phyloP scores from a whole-genome alignment of 2,329 filamentous ascomycete species.

The Teratosphaeria destructans region DNA sequence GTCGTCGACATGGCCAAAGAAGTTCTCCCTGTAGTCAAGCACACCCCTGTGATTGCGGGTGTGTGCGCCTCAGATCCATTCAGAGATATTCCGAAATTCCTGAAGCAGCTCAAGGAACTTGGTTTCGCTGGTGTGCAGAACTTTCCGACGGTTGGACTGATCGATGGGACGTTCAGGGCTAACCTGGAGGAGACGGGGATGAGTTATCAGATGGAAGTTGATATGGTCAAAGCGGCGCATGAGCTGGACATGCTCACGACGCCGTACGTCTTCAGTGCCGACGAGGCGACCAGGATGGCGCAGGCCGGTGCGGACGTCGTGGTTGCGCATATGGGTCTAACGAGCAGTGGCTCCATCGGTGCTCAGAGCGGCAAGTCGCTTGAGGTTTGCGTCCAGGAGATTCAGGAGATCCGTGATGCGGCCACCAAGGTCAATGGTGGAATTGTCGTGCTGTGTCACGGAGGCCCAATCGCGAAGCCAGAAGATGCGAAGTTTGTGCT shows the following conservation, averaged over 20 bases:
- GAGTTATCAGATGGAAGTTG: constrained; percentile 57
- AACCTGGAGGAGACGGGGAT: constrained; percentile 65
- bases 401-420: constrained; percentile 55
- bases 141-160: constrained; percentile 61
- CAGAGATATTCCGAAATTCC: constrained; percentile 49
- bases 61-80: constrained; percentile 64
- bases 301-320: constrained; percentile 55
- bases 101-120: constrained; percentile 48
- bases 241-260: constrained; percentile 54
- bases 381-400: constrained; percentile 51
- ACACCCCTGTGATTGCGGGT: constrained; percentile 58
- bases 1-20: constrained; percentile 61
- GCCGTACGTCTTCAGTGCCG: constrained; percentile 57
- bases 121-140: constrained; percentile 64
- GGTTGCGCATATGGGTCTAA: constrained; percentile 60
- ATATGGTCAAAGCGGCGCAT: constrained; percentile 52
- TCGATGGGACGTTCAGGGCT: constrained; percentile 56
- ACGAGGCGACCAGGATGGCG: constrained; percentile 53
- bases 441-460: constrained; percentile 59
- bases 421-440: constrained; percentile 46
- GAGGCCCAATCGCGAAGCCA: constrained; percentile 55
- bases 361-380: constrained; percentile 50
- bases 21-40: constrained; percentile 53
- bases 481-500: constrained; percentile 55
- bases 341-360: constrained; percentile 52